A percentile compares a stretch with the other conserved stretches of the same genome.
These are phyloP conservation scores for Exutisphaerella laricina DNA, from an alignment of 2,329 filamentous ascomycete species.

Conservation along the genomic window DNA sequence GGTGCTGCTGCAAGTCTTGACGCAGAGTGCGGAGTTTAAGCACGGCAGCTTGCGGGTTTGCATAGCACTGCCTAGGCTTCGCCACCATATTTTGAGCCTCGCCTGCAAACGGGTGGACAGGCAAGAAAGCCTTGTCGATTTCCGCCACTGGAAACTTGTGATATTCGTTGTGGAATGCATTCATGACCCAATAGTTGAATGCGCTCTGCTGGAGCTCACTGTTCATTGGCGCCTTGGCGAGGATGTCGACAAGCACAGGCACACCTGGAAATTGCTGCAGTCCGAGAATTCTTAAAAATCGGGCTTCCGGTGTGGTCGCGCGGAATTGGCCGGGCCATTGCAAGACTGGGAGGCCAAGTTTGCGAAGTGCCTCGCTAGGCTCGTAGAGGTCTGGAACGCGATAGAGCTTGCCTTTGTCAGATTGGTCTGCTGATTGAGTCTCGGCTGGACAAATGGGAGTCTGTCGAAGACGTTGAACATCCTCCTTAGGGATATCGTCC, in stretches of 20 bases:
- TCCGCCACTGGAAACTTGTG: slow-evolving; percentile 53
- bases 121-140: slow-evolving; percentile 51
- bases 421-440: slow-evolving; percentile 38
- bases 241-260: slow-evolving; percentile 69
- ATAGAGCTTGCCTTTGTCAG: slow-evolving; percentile 46
- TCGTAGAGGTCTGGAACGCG: slow-evolving; percentile 76
- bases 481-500: slow-evolving; percentile 77
- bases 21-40: slow-evolving; percentile 76
- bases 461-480: slow-evolving; percentile 70
- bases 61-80: slow-evolving; percentile 71
- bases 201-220: slow-evolving; percentile 61
- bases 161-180: slow-evolving; percentile 75
- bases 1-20: slow-evolving; percentile 71
- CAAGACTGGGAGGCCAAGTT: slow-evolving; percentile 67
- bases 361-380: slow-evolving; percentile 64
- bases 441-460: slow-evolving; percentile 81
- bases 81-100: slow-evolving; percentile 51
- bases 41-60: slow-evolving; percentile 67
- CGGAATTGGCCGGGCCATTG: slow-evolving; percentile 76
- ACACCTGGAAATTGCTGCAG: slow-evolving; percentile 66
- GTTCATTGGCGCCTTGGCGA: slow-evolving; percentile 56
- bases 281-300: slow-evolving; percentile 68
- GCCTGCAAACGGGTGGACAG: slow-evolving; percentile 66
- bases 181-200: slow-evolving; percentile 75
- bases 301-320: slow-evolving; percentile 62